These are phyloP conservation scores for Vigna reflexopilosa DNA, from an alignment of 306 rosid species.

Conservation along the genomic window DNA sequence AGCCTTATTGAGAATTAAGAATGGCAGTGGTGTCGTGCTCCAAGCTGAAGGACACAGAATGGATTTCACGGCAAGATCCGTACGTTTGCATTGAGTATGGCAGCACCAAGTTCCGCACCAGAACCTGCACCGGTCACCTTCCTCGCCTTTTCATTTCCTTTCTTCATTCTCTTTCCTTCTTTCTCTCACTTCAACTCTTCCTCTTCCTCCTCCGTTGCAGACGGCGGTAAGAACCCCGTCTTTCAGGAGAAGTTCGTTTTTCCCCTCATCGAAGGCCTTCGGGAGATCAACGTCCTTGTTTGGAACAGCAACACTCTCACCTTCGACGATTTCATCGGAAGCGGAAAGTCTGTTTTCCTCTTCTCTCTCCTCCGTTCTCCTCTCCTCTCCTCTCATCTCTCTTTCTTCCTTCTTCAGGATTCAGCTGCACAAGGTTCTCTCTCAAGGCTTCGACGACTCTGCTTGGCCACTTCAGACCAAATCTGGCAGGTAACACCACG, in stretches of 20 bases:
- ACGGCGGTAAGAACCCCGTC: slow-evolving; percentile 74
- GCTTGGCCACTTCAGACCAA: slow-evolving; percentile 85
- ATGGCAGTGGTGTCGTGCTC: slow-evolving; percentile 70
- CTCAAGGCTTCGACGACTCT: slow-evolving; percentile 82
- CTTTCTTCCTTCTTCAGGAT: slow-evolving; percentile 46
- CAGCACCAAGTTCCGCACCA: slow-evolving; percentile 67
- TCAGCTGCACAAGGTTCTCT: slow-evolving; percentile 75
- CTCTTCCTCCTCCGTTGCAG: slow-evolving; percentile 31
- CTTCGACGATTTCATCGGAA: slow-evolving; percentile 82
- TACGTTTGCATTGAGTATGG: slow-evolving; percentile 85
- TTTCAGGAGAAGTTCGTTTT: slow-evolving; percentile 83
- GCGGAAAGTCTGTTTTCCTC: slow-evolving; percentile 58
- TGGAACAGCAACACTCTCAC: slow-evolving; percentile 89
- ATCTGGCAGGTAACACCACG: slow-evolving; percentile 66
- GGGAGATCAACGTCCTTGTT: slow-evolving; percentile 68
- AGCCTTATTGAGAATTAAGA: too few species aligned
- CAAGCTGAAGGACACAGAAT: slow-evolving; percentile 84
- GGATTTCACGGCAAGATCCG: slow-evolving; percentile 93
- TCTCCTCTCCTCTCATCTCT: neutral
- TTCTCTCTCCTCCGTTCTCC: too few species aligned
- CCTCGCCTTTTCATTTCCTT: too few species aligned
- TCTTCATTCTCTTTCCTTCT: too few species aligned
- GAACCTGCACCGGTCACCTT: slow-evolving; percentile 58
- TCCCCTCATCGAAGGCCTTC: slow-evolving; percentile 80
- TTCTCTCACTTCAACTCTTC: too few species aligned